Evolutionary conservation across 2,329 filamentous ascomycete genomes (phyloP).

Genomic region (Neofusicoccum sp.): DNA sequence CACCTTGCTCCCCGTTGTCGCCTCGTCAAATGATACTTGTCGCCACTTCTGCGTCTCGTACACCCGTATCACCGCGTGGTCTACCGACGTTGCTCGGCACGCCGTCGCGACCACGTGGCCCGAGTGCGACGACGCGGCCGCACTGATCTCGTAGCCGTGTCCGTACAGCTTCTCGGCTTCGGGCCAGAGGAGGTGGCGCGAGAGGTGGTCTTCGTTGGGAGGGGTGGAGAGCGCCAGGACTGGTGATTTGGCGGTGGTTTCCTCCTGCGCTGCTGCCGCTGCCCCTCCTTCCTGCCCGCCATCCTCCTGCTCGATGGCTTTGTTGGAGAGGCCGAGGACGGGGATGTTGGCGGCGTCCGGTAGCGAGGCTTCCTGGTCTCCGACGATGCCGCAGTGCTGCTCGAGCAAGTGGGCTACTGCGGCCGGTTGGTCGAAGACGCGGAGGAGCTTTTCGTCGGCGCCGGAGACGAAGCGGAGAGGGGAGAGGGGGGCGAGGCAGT

Average conservation of each 20-base stretch:
- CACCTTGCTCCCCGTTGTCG: not conserved
- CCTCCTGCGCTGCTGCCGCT: constrained; percentile 56
- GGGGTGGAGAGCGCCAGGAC: constrained; percentile 68
- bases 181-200: constrained; percentile 89
- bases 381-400: constrained; percentile 62
- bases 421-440: constrained; percentile 88
- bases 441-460: constrained; percentile 95
- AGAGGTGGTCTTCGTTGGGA: constrained; percentile 84
- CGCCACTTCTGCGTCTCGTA: constrained; percentile 88
- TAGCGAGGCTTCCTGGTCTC: constrained; percentile 37
- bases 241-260: constrained; percentile 24
- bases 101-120: constrained; percentile 80
- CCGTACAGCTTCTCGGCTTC: constrained; percentile 96
- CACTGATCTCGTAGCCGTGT: constrained; percentile 94
- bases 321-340: constrained; percentile 92
- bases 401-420: constrained; percentile 74
- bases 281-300: constrained; percentile 57
- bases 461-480: constrained; percentile 82
- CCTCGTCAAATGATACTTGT: constrained; percentile 72
- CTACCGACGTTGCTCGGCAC: constrained; percentile 86
- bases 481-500: constrained; percentile 80
- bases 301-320: constrained; percentile 63
- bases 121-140: constrained; percentile 68
- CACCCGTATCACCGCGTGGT: constrained; percentile 89
- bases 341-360: constrained; percentile 93